Evolutionary conservation across 1,284 basidiomycete genomes (phyloP).

Genomic region (Boletus semigastroideus): DNA sequence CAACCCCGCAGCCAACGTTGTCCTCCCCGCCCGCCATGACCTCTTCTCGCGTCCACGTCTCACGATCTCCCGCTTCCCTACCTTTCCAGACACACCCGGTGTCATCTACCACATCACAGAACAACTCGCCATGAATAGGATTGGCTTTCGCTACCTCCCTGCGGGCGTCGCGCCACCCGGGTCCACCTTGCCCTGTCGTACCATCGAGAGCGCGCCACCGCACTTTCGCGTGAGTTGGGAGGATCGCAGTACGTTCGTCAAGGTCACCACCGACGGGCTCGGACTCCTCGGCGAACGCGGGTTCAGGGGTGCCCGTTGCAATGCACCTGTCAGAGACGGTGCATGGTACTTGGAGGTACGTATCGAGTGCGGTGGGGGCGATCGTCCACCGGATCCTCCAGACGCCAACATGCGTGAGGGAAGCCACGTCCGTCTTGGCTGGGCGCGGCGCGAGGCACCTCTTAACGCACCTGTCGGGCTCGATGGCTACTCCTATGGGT

Average conservation of each 20-base stretch:
- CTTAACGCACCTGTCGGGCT: slow-evolving; percentile 92
- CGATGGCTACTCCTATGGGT: slow-evolving; percentile 92
- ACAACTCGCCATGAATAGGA: slow-evolving; percentile 67
- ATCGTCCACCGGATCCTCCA: slow-evolving; percentile 38
- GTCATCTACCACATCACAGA: slow-evolving; percentile 65
- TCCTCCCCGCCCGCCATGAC: slow-evolving; percentile 62
- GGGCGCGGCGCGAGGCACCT: slow-evolving; percentile 88
- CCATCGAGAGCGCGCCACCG: slow-evolving; percentile 73
- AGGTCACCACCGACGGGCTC: slow-evolving; percentile 80
- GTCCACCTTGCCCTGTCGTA: slow-evolving; percentile 63
- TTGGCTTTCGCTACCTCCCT: slow-evolving; percentile 78
- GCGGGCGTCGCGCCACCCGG: slow-evolving; percentile 72
- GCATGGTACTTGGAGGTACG: slow-evolving; percentile 94
- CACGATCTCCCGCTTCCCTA: slow-evolving; percentile 68
- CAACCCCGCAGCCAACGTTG: slow-evolving; percentile 38
- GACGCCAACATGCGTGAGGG: slow-evolving; percentile 58
- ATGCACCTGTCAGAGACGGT: slow-evolving; percentile 87
- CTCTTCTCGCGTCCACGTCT: slow-evolving; percentile 65
- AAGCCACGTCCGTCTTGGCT: slow-evolving; percentile 88
- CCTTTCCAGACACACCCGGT: slow-evolving; percentile 55
- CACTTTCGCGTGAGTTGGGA: slow-evolving; percentile 80
- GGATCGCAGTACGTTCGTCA: slow-evolving; percentile 79
- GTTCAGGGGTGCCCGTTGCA: slow-evolving; percentile 87
- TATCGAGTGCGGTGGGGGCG: slow-evolving; percentile 76
- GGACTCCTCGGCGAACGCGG: slow-evolving; percentile 84